A percentile compares a stretch with the other conserved stretches of the same genome.
Conservation (phyloP, 805 yeast genomes). For the Candida yuanshanica region DNA sequence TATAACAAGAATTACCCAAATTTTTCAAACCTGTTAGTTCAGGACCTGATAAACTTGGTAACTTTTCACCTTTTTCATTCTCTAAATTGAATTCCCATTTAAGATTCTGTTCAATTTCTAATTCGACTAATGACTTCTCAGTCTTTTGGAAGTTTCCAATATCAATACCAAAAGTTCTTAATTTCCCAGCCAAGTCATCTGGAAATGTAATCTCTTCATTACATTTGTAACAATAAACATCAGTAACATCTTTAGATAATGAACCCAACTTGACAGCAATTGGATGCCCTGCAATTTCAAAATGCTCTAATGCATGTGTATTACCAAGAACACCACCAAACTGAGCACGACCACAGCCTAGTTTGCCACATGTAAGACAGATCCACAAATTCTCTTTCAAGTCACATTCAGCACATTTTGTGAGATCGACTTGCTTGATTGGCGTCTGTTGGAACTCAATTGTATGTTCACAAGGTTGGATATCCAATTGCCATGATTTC, state of each 20-base stretch:
- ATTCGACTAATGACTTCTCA: constrained; percentile 82
- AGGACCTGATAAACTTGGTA: constrained; percentile 65
- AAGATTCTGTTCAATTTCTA: constrained; percentile 88
- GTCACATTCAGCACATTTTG: constrained; percentile 53
- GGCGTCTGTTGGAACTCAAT: constrained; percentile 41
- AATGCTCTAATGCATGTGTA: constrained; percentile 82
- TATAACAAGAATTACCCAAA: constrained; percentile 88
- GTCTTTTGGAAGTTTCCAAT: constrained; percentile 51
- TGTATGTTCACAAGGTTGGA: constrained; percentile 75
- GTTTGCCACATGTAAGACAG: constrained; percentile 82
- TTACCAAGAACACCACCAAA: constrained; percentile 94
- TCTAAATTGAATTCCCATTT: constrained; percentile 90
- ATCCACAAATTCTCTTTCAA: constrained; percentile 83
- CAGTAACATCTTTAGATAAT: constrained; percentile 71
- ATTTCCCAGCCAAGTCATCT: constrained; percentile 34
- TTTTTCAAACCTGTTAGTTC: constrained; percentile 82
- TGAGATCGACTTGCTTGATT: constrained; percentile 25
- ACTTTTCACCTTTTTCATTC: constrained; percentile 59
- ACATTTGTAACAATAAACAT: constrained; percentile 83
- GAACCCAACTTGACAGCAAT: constrained; percentile 91
- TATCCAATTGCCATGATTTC: constrained; percentile 88
- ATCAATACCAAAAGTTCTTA: constrained; percentile 65
- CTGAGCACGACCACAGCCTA: constrained; percentile 94
- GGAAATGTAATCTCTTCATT: constrained; percentile 86
- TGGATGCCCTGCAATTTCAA: constrained; percentile 54